Evolutionary conservation across 2,329 filamentous ascomycete genomes (phyloP), one percentile per base, ranked within the genome.

Genomic region (Hypocrella siamensis): DNA sequence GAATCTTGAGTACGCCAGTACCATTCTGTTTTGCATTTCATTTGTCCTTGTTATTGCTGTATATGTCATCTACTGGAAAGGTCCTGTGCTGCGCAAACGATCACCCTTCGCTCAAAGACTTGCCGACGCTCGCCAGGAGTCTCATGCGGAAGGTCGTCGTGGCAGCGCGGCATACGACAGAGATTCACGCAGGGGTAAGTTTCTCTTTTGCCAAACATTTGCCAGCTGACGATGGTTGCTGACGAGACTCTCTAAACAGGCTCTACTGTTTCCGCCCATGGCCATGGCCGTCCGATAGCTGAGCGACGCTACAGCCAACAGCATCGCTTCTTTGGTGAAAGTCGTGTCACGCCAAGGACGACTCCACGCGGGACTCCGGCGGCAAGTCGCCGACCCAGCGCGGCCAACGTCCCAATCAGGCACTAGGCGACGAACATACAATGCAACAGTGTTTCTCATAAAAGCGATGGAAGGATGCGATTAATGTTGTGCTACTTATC

Each of bases 61-160:
- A 5, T 79, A 79, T 38, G 57, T 70, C 29, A 74, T 80, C 38
- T 80, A 79, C 57, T 74, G 62, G 59, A 67, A 70, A 34, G 76
- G 76, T 0, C 72, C 73, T 0, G 38, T 39, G 0, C 61, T 81
- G 12, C 68, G 76, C 25, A 62, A 65, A 35, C 54, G 65, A 3
- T 79, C 75, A 10, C 65, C 68, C 0, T 80, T 80, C 41, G 76
- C 76, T 0, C 71, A 79, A 51, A 64, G 65, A 26, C 54, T 81
- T 3, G 67, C 67, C 9, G 54, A 56, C 14, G 63, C 51, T 11
- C 48, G 52, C 0, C 43, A 48, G 10, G 52, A 53, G 5, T 40
- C 43, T 1, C 30, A 37, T 0, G 39, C 42, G 12, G 47, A 48
- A 9, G 54, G 50, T 3, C 51, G 44, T 10, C 47, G 47, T 3